phyloP scores from a whole-genome alignment of 331 rosid species.

The Quercus lobata region DNA sequence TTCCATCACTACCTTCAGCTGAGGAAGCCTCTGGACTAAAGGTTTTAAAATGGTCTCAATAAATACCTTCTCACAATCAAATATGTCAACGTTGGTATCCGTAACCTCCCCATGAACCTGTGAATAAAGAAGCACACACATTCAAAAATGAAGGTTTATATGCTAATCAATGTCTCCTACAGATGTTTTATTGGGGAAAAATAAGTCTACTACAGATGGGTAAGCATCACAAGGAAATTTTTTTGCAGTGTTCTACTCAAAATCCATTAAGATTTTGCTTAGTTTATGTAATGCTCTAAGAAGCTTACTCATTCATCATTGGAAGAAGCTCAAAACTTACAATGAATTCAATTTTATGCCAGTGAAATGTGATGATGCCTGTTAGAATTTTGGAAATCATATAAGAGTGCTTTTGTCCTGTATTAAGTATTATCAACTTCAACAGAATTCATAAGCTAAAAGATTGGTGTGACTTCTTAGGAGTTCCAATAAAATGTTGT shows the following conservation, averaged over 20 bases:
- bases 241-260: not conserved
- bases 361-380: not conserved
- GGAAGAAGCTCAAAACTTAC: not conserved
- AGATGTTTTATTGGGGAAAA: too few species aligned
- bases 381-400: not conserved
- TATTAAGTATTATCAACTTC: not conserved
- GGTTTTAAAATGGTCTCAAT: constrained; percentile 83
- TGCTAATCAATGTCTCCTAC: not conserved
- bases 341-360: not conserved
- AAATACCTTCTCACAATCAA: constrained; percentile 86
- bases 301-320: not conserved
- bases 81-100: constrained; percentile 65
- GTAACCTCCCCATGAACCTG: constrained; percentile 98
- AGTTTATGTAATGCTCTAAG: not conserved
- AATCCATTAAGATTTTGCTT: not conserved
- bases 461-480: not conserved
- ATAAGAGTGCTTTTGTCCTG: not conserved
- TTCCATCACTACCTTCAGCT: constrained; percentile 89
- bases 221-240: too few species aligned
- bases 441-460: not conserved
- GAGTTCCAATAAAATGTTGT: not conserved
- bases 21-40: constrained; percentile 71
- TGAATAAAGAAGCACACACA: constrained; percentile 8
- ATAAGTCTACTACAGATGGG: too few species aligned
- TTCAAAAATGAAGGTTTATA: constrained; percentile 8